phyloP scores from a whole-genome alignment of 306 rosid genomes.

The Dryas alaskensis region DNA sequence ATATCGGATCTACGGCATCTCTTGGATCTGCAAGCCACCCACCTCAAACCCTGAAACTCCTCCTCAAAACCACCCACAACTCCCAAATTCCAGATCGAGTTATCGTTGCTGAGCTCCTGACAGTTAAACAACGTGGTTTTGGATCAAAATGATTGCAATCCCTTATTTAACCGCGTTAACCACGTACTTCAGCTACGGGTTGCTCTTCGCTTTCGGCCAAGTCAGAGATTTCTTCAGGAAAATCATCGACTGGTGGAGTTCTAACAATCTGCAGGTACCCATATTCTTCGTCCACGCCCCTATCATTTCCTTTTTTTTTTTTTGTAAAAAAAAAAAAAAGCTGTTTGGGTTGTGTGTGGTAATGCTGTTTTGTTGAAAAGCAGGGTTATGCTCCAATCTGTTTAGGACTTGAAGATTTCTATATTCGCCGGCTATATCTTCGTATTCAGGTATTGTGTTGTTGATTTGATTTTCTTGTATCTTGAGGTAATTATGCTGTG shows the following conservation, averaged over 20 bases:
- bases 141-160: conserved; percentile 50
- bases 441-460: conserved; percentile 64
- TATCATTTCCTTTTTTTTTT: background rate
- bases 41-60: background rate
- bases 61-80: background rate
- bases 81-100: background rate
- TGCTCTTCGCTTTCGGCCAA: conserved; percentile 86
- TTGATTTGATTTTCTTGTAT: background rate
- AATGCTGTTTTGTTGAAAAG: background rate
- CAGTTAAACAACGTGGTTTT: background rate
- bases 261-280: conserved; percentile 64
- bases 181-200: conserved; percentile 87
- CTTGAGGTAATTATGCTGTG: background rate
- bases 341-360: background rate
- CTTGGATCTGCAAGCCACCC: background rate
- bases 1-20: background rate
- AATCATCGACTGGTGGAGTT: conserved; percentile 58
- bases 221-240: conserved; percentile 78
- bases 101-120: background rate
- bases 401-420: conserved; percentile 89
- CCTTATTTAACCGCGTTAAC: conserved; percentile 88
- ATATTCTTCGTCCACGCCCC: background rate
- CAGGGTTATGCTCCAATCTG: conserved; percentile 91
- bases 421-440: conserved; percentile 71
- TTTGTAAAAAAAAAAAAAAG: background rate